These are phyloP conservation scores for Solanum aculeatissimum DNA, from an alignment of 305 asterid species.

Conservation along the genomic window DNA sequence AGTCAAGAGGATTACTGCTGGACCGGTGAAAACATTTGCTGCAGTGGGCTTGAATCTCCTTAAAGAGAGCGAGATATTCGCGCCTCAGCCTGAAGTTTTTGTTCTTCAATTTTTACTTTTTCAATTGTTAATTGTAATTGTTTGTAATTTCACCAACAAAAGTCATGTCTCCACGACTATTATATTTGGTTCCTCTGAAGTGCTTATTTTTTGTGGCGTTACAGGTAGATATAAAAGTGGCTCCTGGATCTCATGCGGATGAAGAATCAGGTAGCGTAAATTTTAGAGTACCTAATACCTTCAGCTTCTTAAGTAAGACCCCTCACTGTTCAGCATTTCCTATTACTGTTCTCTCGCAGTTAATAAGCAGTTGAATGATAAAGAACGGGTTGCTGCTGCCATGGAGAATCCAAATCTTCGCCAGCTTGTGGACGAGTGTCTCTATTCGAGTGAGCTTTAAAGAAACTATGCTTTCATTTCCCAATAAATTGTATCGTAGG, in stretches of 20 bases:
- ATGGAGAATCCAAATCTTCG: conserved; percentile 88
- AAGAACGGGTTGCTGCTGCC: conserved; percentile 92
- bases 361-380: conserved; percentile 84
- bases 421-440: conserved; percentile 82
- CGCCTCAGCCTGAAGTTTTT: too few species aligned
- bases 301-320: background rate
- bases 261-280: conserved; percentile 64
- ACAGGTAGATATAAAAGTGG: conserved; percentile 90
- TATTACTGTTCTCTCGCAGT: conserved; percentile 27
- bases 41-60: too few species aligned
- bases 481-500: conserved; percentile 19
- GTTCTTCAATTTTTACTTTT: too few species aligned
- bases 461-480: background rate
- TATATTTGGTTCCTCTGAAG: background rate
- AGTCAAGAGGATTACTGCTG: too few species aligned
- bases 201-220: conserved; percentile 6
- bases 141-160: too few species aligned
- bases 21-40: background rate
- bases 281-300: background rate
- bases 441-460: conserved; percentile 75
- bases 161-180: background rate
- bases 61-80: too few species aligned
- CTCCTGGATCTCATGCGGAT: conserved; percentile 90
- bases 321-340: background rate
- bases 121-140: too few species aligned